Conservation (phyloP, 768 basidiomycete genomes). For the Leccinellum rugosiceps region DNA sequence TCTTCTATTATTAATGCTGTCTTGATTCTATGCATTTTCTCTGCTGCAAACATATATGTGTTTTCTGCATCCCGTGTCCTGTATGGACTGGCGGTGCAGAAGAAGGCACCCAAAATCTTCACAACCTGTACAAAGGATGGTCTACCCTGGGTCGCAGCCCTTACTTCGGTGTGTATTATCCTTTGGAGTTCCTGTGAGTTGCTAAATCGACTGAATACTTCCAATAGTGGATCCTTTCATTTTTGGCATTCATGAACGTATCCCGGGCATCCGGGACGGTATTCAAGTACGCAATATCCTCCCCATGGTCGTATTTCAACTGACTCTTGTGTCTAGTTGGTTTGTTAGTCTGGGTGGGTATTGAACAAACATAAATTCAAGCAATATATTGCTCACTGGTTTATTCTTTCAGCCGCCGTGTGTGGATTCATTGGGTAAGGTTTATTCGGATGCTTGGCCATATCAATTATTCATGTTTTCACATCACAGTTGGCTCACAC, state of each 20-base stretch:
- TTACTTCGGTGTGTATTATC: slow-evolving; percentile 23
- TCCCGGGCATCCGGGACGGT: slow-evolving; percentile 47
- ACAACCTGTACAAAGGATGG: slow-evolving; percentile 45
- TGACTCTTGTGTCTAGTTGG: slow-evolving; percentile 44
- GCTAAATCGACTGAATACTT: slow-evolving; percentile 8
- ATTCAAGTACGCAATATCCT: slow-evolving; percentile 19
- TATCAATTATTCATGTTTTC: slow-evolving; percentile 44
- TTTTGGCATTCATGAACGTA: slow-evolving; percentile 64
- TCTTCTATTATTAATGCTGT: slow-evolving; percentile 71
- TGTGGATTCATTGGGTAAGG: slow-evolving; percentile 54
- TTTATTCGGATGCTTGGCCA: slow-evolving; percentile 30
- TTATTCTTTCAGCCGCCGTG: slow-evolving; percentile 39
- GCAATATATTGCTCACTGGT: not conserved
- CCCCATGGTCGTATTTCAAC: slow-evolving; percentile 15
- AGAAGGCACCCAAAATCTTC: slow-evolving; percentile 51
- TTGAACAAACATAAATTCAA: not conserved
- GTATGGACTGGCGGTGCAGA: slow-evolving; percentile 45
- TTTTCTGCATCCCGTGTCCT: slow-evolving; percentile 40
- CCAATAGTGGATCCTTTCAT: slow-evolving; percentile 38
- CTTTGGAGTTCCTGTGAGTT: slow-evolving; percentile 7
- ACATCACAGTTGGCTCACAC: slow-evolving; percentile 53
- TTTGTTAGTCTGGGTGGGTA: slow-evolving; percentile 57
- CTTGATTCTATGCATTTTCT: slow-evolving; percentile 71
- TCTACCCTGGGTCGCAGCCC: slow-evolving; percentile 43
- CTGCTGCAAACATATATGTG: slow-evolving; percentile 56